These are phyloP conservation scores for Schizopora paradoxa DNA, from an alignment of 1,284 basidiomycete genomes.

Conservation along the genomic window DNA sequence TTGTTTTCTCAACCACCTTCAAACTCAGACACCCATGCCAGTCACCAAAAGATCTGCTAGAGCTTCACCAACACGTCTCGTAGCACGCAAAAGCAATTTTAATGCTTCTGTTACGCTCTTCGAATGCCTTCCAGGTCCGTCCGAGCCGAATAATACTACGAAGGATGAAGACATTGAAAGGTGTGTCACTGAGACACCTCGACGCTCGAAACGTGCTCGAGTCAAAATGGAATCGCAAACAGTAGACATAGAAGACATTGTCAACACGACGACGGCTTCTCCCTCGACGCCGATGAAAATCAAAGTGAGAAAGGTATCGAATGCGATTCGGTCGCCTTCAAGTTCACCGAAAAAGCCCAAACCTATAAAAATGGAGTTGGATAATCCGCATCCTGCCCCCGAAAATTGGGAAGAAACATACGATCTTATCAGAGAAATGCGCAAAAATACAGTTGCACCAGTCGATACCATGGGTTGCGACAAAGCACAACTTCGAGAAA, in stretches of 20 bases:
- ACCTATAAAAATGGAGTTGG: slow-evolving; percentile 49
- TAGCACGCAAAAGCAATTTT: slow-evolving; percentile 10
- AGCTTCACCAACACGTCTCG: slow-evolving; percentile 7
- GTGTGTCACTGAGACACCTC: no score
- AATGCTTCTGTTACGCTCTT: slow-evolving; percentile 14
- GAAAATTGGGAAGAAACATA: slow-evolving; percentile 72
- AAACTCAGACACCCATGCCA: no score
- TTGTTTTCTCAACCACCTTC: no score
- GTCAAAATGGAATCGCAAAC: not conserved
- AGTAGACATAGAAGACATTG: slow-evolving; percentile 6
- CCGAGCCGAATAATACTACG: not conserved
- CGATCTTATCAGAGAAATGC: slow-evolving; percentile 73
- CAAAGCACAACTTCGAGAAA: slow-evolving; percentile 55
- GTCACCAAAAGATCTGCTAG: no score
- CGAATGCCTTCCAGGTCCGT: slow-evolving; percentile 2
- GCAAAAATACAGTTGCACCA: slow-evolving; percentile 67
- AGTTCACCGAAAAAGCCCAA: slow-evolving; percentile 38
- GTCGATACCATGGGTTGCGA: slow-evolving; percentile 93
- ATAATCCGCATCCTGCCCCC: slow-evolving; percentile 70
- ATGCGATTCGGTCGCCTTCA: slow-evolving; percentile 7
- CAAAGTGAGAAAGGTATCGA: not conserved
- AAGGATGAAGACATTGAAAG: no score
- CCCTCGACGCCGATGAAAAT: not conserved
- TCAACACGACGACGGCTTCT: not conserved
- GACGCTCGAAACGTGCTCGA: slow-evolving; percentile 13